A percentile compares a stretch with the other conserved stretches of the same genome.
phyloP scores from a whole-genome alignment of 352 stramenopile genomes.

The Chrysophaeum taylorii region DNA sequence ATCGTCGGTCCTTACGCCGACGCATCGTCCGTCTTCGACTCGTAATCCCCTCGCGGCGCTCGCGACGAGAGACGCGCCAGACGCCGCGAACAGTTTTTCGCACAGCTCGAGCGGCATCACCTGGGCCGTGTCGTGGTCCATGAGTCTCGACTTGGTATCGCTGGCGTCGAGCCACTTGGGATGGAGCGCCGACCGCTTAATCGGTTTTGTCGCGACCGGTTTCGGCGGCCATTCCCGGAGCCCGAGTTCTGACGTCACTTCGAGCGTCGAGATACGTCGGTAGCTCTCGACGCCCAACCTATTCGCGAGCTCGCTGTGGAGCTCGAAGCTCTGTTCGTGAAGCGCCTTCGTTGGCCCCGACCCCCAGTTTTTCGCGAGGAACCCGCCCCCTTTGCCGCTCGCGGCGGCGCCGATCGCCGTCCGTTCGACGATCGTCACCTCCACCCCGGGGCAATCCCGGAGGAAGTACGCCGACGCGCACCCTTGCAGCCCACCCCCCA shows the following conservation, averaged over 20 bases:
- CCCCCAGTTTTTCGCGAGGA: slow-evolving; percentile 62
- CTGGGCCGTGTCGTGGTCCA: slow-evolving; percentile 49
- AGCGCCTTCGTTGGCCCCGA: slow-evolving; percentile 48
- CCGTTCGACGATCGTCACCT: slow-evolving; percentile 47
- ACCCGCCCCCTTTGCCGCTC: slow-evolving; percentile 66
- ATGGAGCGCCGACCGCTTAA: not conserved
- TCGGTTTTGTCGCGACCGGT: slow-evolving; percentile 11
- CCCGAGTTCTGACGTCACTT: slow-evolving; percentile 30
- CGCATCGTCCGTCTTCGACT: not conserved
- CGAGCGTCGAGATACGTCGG: slow-evolving; percentile 59
- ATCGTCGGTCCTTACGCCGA: slow-evolving; percentile 9
- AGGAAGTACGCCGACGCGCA: slow-evolving; percentile 33
- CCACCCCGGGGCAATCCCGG: slow-evolving; percentile 23
- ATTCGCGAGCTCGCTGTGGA: slow-evolving; percentile 54
- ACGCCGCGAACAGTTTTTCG: slow-evolving; percentile 40
- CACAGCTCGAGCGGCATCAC: slow-evolving; percentile 56
- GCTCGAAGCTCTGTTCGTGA: slow-evolving; percentile 59
- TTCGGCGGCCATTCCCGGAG: slow-evolving; percentile 25
- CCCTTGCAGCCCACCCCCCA: slow-evolving; percentile 27
- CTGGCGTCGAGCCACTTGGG: slow-evolving; percentile 49
- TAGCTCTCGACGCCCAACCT: slow-evolving; percentile 48
- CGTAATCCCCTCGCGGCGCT: not conserved
- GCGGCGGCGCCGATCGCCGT: slow-evolving; percentile 51
- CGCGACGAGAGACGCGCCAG: not conserved
- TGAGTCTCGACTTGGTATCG: slow-evolving; percentile 28